Evolutionary conservation across 2,329 filamentous ascomycete genomes (phyloP).

Genomic region (Neoarthrinium moseri): DNA sequence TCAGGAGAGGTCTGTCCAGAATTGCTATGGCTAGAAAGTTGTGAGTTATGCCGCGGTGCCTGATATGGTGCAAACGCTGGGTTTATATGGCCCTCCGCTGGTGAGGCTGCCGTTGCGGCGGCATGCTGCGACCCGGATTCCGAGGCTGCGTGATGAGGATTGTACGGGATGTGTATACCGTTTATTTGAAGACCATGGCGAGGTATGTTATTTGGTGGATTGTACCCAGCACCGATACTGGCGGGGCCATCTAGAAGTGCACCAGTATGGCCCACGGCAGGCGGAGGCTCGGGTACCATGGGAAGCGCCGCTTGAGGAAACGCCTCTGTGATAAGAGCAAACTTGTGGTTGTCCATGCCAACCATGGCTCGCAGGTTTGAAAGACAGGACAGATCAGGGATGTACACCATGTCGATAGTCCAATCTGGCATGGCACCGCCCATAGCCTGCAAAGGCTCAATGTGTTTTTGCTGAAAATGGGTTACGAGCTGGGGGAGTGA

Average conservation of each 20-base stretch:
- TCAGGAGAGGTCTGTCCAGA: slow-evolving; percentile 9
- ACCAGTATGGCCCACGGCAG: background rate
- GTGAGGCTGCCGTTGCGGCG: too few species aligned
- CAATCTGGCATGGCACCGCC: slow-evolving; percentile 36
- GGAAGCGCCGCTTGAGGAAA: slow-evolving; percentile 31
- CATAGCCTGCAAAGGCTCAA: slow-evolving; percentile 24
- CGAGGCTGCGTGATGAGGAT: too few species aligned
- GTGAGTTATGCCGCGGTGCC: background rate
- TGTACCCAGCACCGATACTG: too few species aligned
- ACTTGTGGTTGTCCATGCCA: slow-evolving; percentile 30
- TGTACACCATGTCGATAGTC: slow-evolving; percentile 44
- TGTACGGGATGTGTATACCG: too few species aligned
- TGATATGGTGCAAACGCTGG: slow-evolving; percentile 7
- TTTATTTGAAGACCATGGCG: too few species aligned
- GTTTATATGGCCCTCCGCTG: background rate
- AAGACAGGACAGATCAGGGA: slow-evolving; percentile 34
- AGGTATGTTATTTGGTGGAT: too few species aligned
- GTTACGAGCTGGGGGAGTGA: slow-evolving; percentile 60
- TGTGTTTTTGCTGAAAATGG: slow-evolving; percentile 50
- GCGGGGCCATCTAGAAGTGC: background rate
- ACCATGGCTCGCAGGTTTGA: slow-evolving; percentile 25
- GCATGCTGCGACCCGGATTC: too few species aligned
- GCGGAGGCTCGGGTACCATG: background rate
- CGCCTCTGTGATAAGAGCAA: slow-evolving; percentile 35
- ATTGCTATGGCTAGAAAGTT: slow-evolving; percentile 1